Conservation (phyloP, 179 eudicot genomes). For the Spergularia azorica region DNA sequence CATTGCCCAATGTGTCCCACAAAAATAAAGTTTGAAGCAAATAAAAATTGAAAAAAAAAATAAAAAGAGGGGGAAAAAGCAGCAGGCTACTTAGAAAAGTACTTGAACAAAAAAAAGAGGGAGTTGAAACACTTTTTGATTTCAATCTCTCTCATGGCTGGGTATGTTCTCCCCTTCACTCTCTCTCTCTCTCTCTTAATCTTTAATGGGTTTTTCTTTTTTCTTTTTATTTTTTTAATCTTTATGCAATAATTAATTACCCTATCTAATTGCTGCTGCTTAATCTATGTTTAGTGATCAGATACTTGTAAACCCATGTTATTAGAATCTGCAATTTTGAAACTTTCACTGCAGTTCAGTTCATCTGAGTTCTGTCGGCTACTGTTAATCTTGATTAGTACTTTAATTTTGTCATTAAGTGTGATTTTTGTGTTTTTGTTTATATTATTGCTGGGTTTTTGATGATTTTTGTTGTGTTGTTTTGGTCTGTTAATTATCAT, state of each 20-base stretch:
- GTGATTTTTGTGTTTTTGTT: not conserved
- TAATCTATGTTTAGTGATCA: not conserved
- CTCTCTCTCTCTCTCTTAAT: not conserved
- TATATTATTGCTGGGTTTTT: not conserved
- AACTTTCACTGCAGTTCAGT: not conserved
- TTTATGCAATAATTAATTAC: not conserved
- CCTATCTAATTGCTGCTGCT: not conserved
- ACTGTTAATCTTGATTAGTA: not conserved
- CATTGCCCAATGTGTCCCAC: not conserved
- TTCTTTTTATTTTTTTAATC: not conserved
- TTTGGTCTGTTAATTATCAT: not conserved
- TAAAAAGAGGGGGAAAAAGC: not conserved
- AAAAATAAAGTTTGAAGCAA: not conserved
- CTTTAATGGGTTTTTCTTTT: not conserved
- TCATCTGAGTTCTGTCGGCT: not conserved
- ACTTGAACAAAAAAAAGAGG: not conserved
- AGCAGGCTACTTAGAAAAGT: not conserved
- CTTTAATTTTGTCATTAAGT: not conserved
- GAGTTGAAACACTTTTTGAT: not conserved
- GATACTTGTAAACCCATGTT: not conserved
- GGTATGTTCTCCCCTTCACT: slow-evolving; percentile 17
- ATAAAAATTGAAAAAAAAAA: not conserved
- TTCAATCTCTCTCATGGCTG: slow-evolving; percentile 29
- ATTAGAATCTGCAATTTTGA: not conserved
- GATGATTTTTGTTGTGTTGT: not conserved